phyloP scores from a whole-genome alignment of 2,329 filamentous ascomycete genomes.

The Tolypocladium ophioglossoides region DNA sequence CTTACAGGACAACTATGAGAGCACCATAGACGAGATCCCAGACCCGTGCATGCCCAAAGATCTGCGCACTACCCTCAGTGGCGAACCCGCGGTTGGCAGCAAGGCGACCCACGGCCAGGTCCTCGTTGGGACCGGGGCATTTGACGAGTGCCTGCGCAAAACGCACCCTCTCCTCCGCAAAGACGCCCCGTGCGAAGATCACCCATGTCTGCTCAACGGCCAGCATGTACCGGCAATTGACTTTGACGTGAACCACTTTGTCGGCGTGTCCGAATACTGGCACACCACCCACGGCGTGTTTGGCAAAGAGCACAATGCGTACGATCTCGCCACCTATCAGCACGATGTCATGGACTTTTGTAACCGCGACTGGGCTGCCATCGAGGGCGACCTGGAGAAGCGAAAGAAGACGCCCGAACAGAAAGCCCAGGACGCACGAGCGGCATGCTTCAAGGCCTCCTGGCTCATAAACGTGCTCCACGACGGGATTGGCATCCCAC shows the following conservation, averaged over 20 bases:
- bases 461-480: constrained; percentile 97
- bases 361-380: constrained; percentile 67
- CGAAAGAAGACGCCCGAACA: constrained; percentile 66
- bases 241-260: constrained; percentile 94
- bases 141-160: constrained; percentile 70
- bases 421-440: constrained; percentile 67
- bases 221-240: constrained; percentile 92
- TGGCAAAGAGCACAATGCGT: constrained; percentile 65
- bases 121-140: constrained; percentile 75
- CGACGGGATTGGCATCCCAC: constrained; percentile 87
- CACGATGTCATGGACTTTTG: constrained; percentile 78
- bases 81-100: constrained; percentile 36
- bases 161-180: constrained; percentile 86
- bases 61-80: constrained; percentile 63
- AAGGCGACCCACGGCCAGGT: constrained; percentile 30
- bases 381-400: constrained; percentile 53
- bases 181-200: constrained; percentile 70
- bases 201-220: constrained; percentile 82
- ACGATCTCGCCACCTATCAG: constrained; percentile 87
- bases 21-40: constrained; percentile 56
- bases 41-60: constrained; percentile 86
- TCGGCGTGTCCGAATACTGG: constrained; percentile 98
- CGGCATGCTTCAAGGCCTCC: constrained; percentile 95
- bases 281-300: constrained; percentile 96
- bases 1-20: constrained; percentile 55